Conservation (phyloP, 768 basidiomycete genomes). For the Suillus lakei region DNA sequence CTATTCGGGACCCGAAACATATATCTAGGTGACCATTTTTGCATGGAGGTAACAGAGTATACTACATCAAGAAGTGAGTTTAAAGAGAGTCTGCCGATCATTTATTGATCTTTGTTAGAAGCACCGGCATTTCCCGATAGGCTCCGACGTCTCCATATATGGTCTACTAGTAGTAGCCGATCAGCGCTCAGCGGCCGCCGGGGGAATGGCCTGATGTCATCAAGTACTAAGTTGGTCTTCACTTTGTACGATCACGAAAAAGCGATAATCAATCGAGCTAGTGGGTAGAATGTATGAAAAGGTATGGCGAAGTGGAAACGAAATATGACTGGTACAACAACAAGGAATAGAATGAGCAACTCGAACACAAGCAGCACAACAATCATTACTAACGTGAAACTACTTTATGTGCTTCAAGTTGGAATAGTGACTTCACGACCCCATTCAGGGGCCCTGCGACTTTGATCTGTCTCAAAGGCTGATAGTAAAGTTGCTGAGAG, state of each 20-base stretch:
- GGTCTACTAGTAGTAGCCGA: no score
- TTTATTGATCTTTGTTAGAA: neutral
- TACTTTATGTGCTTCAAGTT: neutral
- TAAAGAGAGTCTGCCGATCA: neutral
- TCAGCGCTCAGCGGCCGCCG: no score
- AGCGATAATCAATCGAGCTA: neutral
- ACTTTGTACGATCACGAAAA: neutral
- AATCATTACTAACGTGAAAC: neutral
- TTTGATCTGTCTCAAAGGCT: neutral
- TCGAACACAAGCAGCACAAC: neutral
- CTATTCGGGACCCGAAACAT: neutral
- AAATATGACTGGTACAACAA: neutral
- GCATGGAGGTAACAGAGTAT: neutral
- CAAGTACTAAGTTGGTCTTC: neutral
- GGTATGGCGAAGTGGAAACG: neutral
- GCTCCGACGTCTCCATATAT: neutral
- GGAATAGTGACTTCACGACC: neutral
- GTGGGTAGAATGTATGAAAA: neutral
- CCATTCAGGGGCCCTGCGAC: neutral
- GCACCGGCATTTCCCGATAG: neutral
- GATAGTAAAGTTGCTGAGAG: neutral
- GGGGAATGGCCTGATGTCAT: neutral
- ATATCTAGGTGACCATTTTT: neutral
- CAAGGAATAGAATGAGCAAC: neutral
- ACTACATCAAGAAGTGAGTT: neutral